Evolutionary conservation across 78 protist species (phyloP), one percentile per base, ranked within the genome.

Genomic region (Guillardia theta): DNA sequence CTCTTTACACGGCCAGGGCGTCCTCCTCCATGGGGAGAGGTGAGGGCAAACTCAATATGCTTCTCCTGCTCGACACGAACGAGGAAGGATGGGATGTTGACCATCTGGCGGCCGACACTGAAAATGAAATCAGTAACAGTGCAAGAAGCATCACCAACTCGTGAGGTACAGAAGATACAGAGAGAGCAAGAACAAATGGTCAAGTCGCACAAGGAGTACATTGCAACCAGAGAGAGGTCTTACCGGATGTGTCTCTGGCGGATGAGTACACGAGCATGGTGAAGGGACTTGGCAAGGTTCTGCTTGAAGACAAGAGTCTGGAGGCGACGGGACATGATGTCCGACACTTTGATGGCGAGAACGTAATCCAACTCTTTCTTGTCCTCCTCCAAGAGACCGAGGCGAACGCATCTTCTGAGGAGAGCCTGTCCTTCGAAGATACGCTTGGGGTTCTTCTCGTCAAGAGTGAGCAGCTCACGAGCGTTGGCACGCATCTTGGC

Each of bases 201-300:
- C n/a, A n/a, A n/a, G n/a, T n/a, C n/a, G n/a, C n/a, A n/a, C n/a
- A n/a, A n/a, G n/a, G n/a, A n/a, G n/a, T n/a, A n/a, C n/a, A n/a
- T n/a, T n/a, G n/a, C n/a, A n/a, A n/a, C n/a, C n/a, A n/a, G n/a
- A n/a, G 27, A 6, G 6, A 1, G 3, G 70, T 58, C 4, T 24
- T 0, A 94, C 96, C 98, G 97, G 96, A 99, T 98, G 99, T 99
- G 99, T 64, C 99, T 96, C 96, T 99, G 99, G 76, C 95, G 95
- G 98, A 99, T 99, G 47, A 99, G 96, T 77, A 98, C 98, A 88
- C 99, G 99, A 62, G 99, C 99, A 96, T 99, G 99, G 97, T 99
- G 99, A 97, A 99, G 96, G 50, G 99, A 97, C 94, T 97, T 97
- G 96, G 99, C 99, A 18, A 98, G 96, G 50, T 97, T 98, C 8